Conservation (phyloP, 2,329 filamentous ascomycete genomes). For the Lasiodiplodia theobromae region DNA sequence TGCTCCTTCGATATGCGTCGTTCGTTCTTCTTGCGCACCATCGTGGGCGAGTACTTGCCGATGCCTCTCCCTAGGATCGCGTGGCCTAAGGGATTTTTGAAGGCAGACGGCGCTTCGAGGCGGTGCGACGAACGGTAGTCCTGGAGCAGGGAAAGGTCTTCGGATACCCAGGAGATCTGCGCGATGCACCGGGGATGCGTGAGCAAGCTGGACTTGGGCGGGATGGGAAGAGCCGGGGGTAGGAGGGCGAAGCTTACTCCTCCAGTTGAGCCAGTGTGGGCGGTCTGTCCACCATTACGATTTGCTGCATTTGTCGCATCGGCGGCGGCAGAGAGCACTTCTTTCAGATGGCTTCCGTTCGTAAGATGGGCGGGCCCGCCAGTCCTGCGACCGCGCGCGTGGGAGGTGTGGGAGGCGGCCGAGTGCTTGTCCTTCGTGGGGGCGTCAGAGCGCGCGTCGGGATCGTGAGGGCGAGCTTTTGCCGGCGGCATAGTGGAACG, state of each 20-base stretch:
- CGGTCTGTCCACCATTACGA: conserved; percentile 39
- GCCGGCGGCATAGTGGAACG: conserved; percentile 45
- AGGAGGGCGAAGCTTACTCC: conserved; percentile 15
- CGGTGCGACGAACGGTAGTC: conserved; percentile 77
- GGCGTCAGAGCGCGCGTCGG: conserved; percentile 47
- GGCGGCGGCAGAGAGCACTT: conserved; percentile 42
- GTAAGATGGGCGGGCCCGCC: conserved; percentile 35
- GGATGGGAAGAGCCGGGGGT: not conserved
- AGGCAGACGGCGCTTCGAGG: conserved; percentile 74
- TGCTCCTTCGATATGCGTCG: conserved; percentile 75
- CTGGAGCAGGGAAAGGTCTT: conserved; percentile 73
- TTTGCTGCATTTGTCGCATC: conserved; percentile 45
- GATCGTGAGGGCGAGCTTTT: conserved; percentile 42
- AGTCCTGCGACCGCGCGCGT: conserved; percentile 48
- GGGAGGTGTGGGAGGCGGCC: conserved; percentile 44
- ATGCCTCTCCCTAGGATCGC: conserved; percentile 64
- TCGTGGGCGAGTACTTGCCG: conserved; percentile 76
- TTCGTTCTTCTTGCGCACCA: conserved; percentile 70
- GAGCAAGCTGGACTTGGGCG: not conserved
- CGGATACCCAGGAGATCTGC: conserved; percentile 70
- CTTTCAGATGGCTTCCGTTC: conserved; percentile 47
- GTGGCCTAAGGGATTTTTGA: conserved; percentile 60
- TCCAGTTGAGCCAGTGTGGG: conserved; percentile 21
- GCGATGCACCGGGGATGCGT: not conserved
- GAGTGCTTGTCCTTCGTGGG: conserved; percentile 52